phyloP scores from a whole-genome alignment of 441 rosid genomes.

The Metrosideros polymorpha region DNA sequence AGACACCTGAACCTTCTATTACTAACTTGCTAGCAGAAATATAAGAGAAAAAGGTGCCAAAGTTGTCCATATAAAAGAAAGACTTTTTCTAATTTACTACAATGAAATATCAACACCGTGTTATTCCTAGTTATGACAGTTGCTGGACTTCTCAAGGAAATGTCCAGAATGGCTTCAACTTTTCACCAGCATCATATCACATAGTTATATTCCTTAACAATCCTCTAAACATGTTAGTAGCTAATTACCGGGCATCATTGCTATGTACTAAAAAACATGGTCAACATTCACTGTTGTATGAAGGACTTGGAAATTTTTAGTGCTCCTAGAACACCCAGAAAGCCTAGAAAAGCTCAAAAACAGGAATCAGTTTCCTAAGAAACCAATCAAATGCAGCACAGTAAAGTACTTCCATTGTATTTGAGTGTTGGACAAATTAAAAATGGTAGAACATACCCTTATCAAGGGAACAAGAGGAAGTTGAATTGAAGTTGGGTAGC shows the following conservation, averaged over 20 bases:
- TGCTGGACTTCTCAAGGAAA: background rate
- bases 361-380: background rate
- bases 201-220: background rate
- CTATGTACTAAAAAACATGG: background rate
- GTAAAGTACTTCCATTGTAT: background rate
- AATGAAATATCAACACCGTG: background rate
- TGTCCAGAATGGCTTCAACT: background rate
- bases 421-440: background rate
- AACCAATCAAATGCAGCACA: background rate
- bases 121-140: background rate
- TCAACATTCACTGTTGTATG: background rate
- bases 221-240: background rate
- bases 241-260: background rate
- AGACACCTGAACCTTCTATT: background rate
- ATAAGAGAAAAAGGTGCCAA: background rate
- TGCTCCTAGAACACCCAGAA: background rate
- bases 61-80: background rate
- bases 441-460: conserved; percentile 34
- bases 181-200: background rate
- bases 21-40: background rate
- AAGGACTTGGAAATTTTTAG: background rate
- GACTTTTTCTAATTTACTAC: background rate
- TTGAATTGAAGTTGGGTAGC: conserved; percentile 93
- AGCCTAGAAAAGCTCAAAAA: background rate
- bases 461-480: conserved; percentile 87